Percentiles rank a stretch among this genome's conserved stretches.
Conservation (phyloP, 108 stramenopile genomes). For the Pelagomonas calceolata region DNA sequence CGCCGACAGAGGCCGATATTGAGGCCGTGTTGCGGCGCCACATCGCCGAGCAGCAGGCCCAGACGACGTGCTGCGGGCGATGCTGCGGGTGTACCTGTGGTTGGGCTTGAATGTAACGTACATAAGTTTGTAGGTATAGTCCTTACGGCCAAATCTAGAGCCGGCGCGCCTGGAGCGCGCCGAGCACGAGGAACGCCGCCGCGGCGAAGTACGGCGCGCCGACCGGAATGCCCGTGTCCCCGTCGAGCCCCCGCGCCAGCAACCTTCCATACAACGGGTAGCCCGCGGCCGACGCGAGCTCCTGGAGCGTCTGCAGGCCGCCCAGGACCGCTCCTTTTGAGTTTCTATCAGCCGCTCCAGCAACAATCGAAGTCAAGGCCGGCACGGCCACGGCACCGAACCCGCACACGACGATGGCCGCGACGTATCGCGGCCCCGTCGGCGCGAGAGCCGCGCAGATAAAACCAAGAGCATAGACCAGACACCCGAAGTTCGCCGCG, state of each 20-base stretch:
- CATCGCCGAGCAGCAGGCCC: too few species aligned
- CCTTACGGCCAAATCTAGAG: too few species aligned
- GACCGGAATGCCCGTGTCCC: slow-evolving; percentile 9
- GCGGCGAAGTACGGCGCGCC: slow-evolving; percentile 23
- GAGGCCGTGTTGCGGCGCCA: too few species aligned
- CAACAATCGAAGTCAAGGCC: slow-evolving; percentile 11
- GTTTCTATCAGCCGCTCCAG: slow-evolving; percentile 3
- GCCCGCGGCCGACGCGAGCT: slow-evolving; percentile 16
- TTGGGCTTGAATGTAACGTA: too few species aligned
- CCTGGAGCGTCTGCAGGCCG: slow-evolving; percentile 15
- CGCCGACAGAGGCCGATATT: too few species aligned
- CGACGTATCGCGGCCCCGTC: slow-evolving; percentile 7
- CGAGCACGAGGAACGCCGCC: slow-evolving; percentile 11
- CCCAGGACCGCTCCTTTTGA: slow-evolving; percentile 19
- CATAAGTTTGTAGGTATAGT: too few species aligned
- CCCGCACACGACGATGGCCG: slow-evolving; percentile 11
- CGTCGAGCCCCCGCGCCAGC: slow-evolving; percentile 10
- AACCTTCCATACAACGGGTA: slow-evolving; percentile 16
- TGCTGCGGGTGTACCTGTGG: too few species aligned
- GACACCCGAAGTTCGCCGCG: slow-evolving; percentile 8
- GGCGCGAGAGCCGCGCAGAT: slow-evolving; percentile 12
- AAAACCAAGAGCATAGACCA: slow-evolving; percentile 14
- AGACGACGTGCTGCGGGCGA: too few species aligned
- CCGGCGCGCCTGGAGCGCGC: not conserved
- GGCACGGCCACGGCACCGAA: slow-evolving; percentile 15